Percentiles rank a stretch among this genome's conserved stretches.
Conservation (phyloP, 78 protist species). For the Dictyostelium intermedium region DNA sequence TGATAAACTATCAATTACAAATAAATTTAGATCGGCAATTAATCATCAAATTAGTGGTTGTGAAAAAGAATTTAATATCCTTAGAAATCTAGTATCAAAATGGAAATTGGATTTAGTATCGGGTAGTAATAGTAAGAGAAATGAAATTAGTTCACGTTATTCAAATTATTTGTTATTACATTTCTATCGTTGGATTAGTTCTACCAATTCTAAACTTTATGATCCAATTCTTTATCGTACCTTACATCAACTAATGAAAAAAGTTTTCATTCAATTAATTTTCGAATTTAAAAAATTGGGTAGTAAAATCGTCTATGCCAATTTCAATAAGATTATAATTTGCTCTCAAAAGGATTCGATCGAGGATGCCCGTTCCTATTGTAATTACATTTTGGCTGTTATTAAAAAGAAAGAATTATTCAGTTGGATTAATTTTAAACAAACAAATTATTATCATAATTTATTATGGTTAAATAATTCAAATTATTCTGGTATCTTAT, state of each 20-base stretch:
- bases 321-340: conserved; percentile 79
- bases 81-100: conserved; percentile 71
- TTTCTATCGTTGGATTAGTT: conserved; percentile 92
- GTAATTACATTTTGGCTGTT: conserved; percentile 41
- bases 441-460: conserved; percentile 60
- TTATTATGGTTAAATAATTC: conserved; percentile 85
- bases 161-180: conserved; percentile 85
- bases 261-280: conserved; percentile 87
- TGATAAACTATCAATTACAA: not conserved
- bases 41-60: conserved; percentile 46
- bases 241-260: conserved; percentile 88
- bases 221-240: conserved; percentile 87
- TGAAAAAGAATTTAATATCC: conserved; percentile 79
- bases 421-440: conserved; percentile 41
- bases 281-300: conserved; percentile 86
- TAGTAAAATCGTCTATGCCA: conserved; percentile 83
- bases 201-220: conserved; percentile 75
- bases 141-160: not conserved
- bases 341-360: conserved; percentile 78
- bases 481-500: conserved; percentile 82
- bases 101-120: conserved; percentile 80
- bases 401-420: conserved; percentile 82
- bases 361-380: conserved; percentile 85
- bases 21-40: not conserved
- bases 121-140: conserved; percentile 29